These are phyloP conservation scores for Ilyonectria sp. DNA, from an alignment of 2,329 filamentous ascomycete genomes.

Conservation along the genomic window DNA sequence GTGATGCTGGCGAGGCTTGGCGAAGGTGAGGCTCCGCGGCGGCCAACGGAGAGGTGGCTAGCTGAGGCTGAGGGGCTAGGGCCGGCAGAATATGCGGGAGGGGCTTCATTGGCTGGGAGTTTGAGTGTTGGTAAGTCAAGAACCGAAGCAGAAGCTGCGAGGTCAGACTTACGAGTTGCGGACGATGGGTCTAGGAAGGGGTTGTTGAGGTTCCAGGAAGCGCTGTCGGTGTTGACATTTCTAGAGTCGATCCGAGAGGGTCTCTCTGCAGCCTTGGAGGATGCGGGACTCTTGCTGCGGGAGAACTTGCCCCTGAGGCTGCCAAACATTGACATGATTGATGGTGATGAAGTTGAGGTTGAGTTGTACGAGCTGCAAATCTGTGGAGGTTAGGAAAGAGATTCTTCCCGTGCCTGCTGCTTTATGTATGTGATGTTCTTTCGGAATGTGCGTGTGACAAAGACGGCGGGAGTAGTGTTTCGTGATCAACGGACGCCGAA, in stretches of 20 bases:
- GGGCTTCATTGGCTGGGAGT: constrained; percentile 48
- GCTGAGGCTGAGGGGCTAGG: constrained; percentile 10
- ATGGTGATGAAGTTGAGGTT: constrained; percentile 21
- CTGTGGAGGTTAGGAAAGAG: background rate
- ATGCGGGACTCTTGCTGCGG: constrained; percentile 35
- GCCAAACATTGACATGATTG: constrained; percentile 49
- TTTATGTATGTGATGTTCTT: too few species aligned
- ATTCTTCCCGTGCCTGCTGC: background rate
- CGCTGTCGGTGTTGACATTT: constrained; percentile 12
- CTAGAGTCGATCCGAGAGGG: constrained; percentile 22
- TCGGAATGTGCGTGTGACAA: background rate
- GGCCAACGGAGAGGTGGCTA: constrained; percentile 32
- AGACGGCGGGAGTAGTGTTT: background rate
- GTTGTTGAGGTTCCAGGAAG: constrained; percentile 30
- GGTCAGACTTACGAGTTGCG: constrained; percentile 17
- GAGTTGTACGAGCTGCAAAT: background rate
- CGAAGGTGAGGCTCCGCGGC: constrained; percentile 33
- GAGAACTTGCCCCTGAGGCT: constrained; percentile 55
- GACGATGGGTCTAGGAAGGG: constrained; percentile 20
- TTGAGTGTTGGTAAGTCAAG: background rate
- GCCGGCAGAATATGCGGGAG: constrained; percentile 53
- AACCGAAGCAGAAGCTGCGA: background rate
- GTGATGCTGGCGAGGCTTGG: constrained; percentile 49
- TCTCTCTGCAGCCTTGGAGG: constrained; percentile 8
- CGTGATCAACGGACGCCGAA: too few species aligned